phyloP scores from a whole-genome alignment of 495 filamentous ascomycete species.

The Daldinia bambusicola region DNA sequence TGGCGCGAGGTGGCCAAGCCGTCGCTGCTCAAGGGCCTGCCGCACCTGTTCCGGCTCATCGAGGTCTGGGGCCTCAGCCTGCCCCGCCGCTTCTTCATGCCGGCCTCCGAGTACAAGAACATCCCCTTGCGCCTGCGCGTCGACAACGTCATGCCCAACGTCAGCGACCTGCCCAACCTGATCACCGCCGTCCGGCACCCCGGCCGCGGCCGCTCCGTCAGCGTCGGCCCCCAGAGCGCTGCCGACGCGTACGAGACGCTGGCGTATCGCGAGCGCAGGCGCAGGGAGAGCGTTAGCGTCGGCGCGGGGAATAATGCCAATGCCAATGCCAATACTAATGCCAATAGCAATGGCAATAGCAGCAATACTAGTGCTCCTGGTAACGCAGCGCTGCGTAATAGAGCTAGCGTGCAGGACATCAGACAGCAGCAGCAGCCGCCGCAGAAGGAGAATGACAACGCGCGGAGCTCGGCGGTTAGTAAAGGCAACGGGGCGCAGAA shows the following conservation, averaged over 20 bases:
- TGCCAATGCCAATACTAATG: background rate
- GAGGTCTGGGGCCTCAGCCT: slow-evolving; percentile 80
- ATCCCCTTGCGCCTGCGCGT: slow-evolving; percentile 81
- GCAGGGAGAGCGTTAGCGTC: slow-evolving; percentile 74
- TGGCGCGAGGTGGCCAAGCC: slow-evolving; percentile 94
- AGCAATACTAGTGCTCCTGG: background rate
- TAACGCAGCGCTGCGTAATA: slow-evolving; percentile 37
- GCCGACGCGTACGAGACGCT: slow-evolving; percentile 96
- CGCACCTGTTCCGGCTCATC: slow-evolving; percentile 86
- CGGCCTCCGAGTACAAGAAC: slow-evolving; percentile 87
- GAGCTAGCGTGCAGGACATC: slow-evolving; percentile 31
- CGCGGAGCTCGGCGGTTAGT: slow-evolving; percentile 3
- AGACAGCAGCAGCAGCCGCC: slow-evolving; percentile 6
- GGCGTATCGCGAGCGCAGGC: slow-evolving; percentile 85
- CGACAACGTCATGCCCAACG: slow-evolving; percentile 85
- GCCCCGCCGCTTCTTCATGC: slow-evolving; percentile 88
- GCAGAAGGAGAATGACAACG: slow-evolving; percentile 24
- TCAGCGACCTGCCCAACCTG: slow-evolving; percentile 83
- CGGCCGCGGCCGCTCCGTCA: slow-evolving; percentile 76
- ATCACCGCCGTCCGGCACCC: slow-evolving; percentile 83
- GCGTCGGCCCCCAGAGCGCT: slow-evolving; percentile 91
- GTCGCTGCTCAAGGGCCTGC: slow-evolving; percentile 75
- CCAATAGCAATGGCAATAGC: background rate
- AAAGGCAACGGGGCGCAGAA: background rate
- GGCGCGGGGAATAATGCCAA: background rate